Percentiles rank a stretch among this genome's conserved stretches.
These are phyloP conservation scores for Quaeritorhiza haematococci DNA, from an alignment of 371 early-diverging fungal species.

Conservation along the genomic window DNA sequence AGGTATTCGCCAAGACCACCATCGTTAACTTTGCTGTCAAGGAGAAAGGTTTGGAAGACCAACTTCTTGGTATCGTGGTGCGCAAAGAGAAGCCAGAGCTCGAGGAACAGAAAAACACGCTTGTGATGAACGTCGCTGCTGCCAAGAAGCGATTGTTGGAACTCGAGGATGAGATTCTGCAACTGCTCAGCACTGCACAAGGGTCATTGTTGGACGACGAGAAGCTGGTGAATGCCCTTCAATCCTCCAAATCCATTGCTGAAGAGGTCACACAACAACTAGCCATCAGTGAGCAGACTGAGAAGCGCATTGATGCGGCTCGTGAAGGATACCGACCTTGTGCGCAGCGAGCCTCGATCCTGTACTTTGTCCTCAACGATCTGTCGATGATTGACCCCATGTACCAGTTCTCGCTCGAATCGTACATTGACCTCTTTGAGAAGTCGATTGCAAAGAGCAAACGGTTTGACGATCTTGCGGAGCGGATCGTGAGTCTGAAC, in stretches of 20 bases:
- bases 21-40: conserved; percentile 59
- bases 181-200: conserved; percentile 48
- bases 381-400: conserved; percentile 47
- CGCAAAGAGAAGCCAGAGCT: conserved; percentile 47
- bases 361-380: conserved; percentile 54
- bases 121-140: conserved; percentile 45
- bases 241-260: conserved; percentile 47
- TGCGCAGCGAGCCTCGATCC: conserved; percentile 48
- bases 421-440: conserved; percentile 52
- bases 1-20: conserved; percentile 50
- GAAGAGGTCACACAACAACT: conserved; percentile 50
- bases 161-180: conserved; percentile 54
- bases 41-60: conserved; percentile 53
- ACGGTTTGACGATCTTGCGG: conserved; percentile 38
- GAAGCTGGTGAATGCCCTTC: conserved; percentile 48
- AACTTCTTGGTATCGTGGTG: conserved; percentile 50
- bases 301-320: conserved; percentile 49
- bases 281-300: conserved; percentile 46
- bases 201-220: conserved; percentile 55
- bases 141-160: conserved; percentile 46
- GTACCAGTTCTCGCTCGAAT: conserved; percentile 55
- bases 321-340: conserved; percentile 50
- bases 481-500: conserved; percentile 41
- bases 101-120: conserved; percentile 49
- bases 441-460: conserved; percentile 49